Conservation (phyloP, 768 basidiomycete genomes). For the Tubosaeta brunneosetosa region DNA sequence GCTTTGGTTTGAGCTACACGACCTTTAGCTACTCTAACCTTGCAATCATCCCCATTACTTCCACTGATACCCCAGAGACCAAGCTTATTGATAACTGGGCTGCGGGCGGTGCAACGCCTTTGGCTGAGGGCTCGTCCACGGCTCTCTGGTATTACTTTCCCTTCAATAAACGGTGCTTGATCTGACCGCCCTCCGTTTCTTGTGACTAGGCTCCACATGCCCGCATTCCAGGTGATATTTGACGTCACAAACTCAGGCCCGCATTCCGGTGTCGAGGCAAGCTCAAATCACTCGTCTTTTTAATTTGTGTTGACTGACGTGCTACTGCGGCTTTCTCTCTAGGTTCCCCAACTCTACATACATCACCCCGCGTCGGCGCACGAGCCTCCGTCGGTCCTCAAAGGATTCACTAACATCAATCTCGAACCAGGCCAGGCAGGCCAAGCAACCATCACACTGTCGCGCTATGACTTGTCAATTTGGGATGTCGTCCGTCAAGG, state of each 20-base stretch:
- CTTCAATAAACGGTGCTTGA: no score
- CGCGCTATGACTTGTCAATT: conserved; percentile 65
- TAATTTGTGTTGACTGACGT: neutral
- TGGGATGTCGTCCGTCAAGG: conserved; percentile 75
- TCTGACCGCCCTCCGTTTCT: neutral
- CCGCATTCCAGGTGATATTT: conserved; percentile 60
- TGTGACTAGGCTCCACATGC: conserved; percentile 53
- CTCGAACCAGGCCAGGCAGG: conserved; percentile 44
- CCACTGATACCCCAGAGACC: conserved; percentile 27
- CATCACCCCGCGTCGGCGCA: conserved; percentile 57
- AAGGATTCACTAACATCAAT: conserved; percentile 62
- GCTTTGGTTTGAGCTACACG: conserved; percentile 86
- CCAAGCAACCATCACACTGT: conserved; percentile 51
- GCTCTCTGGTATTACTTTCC: conserved; percentile 50
- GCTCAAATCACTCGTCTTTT: conserved; percentile 8
- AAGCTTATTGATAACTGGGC: conserved; percentile 50
- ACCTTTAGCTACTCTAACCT: conserved; percentile 68
- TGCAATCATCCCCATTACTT: conserved; percentile 38
- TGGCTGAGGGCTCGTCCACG: conserved; percentile 52
- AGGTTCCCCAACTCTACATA: conserved; percentile 76
- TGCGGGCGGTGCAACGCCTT: conserved; percentile 50
- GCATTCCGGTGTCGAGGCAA: conserved; percentile 61
- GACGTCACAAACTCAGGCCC: conserved; percentile 60
- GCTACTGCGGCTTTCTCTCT: neutral
- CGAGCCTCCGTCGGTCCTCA: conserved; percentile 69